Evolutionary conservation across 2,329 filamentous ascomycete genomes (phyloP).

Genomic region (Ceratocystis ficicola): DNA sequence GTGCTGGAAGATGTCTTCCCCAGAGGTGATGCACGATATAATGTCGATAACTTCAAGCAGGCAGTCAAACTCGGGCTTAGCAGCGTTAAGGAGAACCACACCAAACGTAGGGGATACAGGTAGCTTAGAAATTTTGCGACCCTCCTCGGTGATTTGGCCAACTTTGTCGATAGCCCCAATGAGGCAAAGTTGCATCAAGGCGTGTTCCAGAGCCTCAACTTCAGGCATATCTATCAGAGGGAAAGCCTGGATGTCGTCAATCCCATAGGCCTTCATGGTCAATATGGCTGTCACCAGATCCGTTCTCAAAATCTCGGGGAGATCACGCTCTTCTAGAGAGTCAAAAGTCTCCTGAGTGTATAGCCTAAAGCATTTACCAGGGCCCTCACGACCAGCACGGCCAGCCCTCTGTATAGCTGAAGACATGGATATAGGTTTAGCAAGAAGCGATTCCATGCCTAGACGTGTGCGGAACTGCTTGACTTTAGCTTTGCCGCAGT

Average conservation of each 20-base stretch:
- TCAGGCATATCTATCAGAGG: constrained; percentile 76
- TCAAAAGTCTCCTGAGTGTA: constrained; percentile 73
- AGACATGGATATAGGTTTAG: constrained; percentile 83
- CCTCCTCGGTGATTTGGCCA: constrained; percentile 61
- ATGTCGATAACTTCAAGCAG: constrained; percentile 77
- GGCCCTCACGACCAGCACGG: constrained; percentile 81
- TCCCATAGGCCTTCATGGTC: constrained; percentile 85
- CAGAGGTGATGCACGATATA: constrained; percentile 51
- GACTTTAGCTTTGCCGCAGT: constrained; percentile 86
- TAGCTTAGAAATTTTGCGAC: constrained; percentile 66
- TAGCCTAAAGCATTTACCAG: constrained; percentile 78
- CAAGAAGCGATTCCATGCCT: constrained; percentile 79
- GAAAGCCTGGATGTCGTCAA: constrained; percentile 69
- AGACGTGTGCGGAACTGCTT: constrained; percentile 79
- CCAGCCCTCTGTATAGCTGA: constrained; percentile 85
- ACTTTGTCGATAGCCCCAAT: constrained; percentile 63
- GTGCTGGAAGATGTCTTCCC: constrained; percentile 51
- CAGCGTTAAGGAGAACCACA: constrained; percentile 70
- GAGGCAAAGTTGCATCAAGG: constrained; percentile 64
- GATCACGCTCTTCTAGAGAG: constrained; percentile 56
- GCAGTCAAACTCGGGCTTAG: constrained; percentile 57
- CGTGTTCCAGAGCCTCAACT: constrained; percentile 65
- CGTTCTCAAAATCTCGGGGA: constrained; percentile 81
- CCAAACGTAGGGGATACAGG: constrained; percentile 73
- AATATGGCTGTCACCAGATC: constrained; percentile 77